Conservation (phyloP, 2,329 filamentous ascomycete species). For the Pezicula neosporulosa region DNA sequence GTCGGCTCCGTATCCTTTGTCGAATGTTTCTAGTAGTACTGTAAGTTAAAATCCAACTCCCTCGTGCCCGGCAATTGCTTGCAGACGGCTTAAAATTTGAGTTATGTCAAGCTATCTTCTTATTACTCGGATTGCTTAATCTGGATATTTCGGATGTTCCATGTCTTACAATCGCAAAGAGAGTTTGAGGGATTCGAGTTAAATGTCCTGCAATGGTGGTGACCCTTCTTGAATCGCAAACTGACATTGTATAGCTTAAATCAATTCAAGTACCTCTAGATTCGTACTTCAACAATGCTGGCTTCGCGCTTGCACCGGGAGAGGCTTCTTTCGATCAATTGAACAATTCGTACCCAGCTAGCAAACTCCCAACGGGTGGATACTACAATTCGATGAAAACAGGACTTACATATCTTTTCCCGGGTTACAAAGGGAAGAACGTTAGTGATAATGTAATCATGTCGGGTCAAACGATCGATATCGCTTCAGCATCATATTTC, state of each 20-base stretch:
- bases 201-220: too few species aligned
- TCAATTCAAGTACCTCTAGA: slow-evolving; percentile 25
- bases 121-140: too few species aligned
- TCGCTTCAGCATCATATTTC: slow-evolving; percentile 33
- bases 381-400: slow-evolving; percentile 36
- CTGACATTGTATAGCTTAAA: slow-evolving; percentile 5
- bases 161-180: too few species aligned
- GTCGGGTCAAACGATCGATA: slow-evolving; percentile 34
- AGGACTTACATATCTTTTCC: slow-evolving; percentile 39
- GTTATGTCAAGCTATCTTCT: too few species aligned
- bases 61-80: too few species aligned
- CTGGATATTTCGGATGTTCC: too few species aligned
- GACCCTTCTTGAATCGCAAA: background rate
- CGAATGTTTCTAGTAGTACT: too few species aligned
- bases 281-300: slow-evolving; percentile 43
- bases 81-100: too few species aligned
- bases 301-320: slow-evolving; percentile 39
- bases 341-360: slow-evolving; percentile 38
- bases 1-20: too few species aligned
- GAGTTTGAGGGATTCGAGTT: too few species aligned
- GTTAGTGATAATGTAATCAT: slow-evolving; percentile 41
- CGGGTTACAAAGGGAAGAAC: slow-evolving; percentile 34
- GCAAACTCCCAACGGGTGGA: slow-evolving; percentile 24
- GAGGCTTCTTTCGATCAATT: slow-evolving; percentile 41
- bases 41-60: too few species aligned